A percentile compares a stretch with the other conserved stretches of the same genome.
phyloP scores from a whole-genome alignment of 148 eudicot species.

The Arctostaphylos glauca region DNA sequence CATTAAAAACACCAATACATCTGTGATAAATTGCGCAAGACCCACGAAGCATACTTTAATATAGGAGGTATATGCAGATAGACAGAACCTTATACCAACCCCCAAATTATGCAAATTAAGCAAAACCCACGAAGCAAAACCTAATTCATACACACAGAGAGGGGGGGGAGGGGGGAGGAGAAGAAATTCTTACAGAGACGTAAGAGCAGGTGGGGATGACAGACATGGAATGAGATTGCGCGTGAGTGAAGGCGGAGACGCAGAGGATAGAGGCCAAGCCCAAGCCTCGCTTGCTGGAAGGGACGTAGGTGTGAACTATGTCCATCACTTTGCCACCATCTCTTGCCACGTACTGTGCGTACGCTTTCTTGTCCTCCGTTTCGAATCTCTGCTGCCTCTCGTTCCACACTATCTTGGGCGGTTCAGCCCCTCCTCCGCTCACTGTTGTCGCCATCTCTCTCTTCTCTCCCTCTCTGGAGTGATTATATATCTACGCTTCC shows the following conservation, averaged over 20 bases:
- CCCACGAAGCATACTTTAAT: background rate
- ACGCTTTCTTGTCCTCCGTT: constrained; percentile 62
- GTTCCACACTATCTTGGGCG: constrained; percentile 55
- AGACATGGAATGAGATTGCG: constrained; percentile 46
- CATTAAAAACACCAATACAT: background rate
- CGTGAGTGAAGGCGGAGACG: constrained; percentile 69
- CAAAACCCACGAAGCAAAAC: background rate
- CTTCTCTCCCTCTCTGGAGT: background rate
- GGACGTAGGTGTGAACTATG: constrained; percentile 70
- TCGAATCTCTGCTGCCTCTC: constrained; percentile 44
- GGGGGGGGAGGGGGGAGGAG: background rate
- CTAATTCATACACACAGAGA: background rate
- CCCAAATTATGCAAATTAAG: background rate
- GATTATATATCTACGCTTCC: no score
- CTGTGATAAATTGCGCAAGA: background rate
- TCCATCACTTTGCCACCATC: constrained; percentile 54
- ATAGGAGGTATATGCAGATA: background rate
- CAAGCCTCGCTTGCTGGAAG: constrained; percentile 60
- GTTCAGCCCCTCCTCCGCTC: constrained; percentile 15
- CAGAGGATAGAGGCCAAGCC: constrained; percentile 75
- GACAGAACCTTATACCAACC: background rate
- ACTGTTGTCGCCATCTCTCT: constrained; percentile 21
- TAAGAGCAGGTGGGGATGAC: constrained; percentile 77
- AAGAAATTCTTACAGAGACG: constrained; percentile 57
- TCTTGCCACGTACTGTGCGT: constrained; percentile 42